These are phyloP conservation scores for Saccharomyces hybrid DNA, from an alignment of 1,139 yeast genomes.

Conservation along the genomic window DNA sequence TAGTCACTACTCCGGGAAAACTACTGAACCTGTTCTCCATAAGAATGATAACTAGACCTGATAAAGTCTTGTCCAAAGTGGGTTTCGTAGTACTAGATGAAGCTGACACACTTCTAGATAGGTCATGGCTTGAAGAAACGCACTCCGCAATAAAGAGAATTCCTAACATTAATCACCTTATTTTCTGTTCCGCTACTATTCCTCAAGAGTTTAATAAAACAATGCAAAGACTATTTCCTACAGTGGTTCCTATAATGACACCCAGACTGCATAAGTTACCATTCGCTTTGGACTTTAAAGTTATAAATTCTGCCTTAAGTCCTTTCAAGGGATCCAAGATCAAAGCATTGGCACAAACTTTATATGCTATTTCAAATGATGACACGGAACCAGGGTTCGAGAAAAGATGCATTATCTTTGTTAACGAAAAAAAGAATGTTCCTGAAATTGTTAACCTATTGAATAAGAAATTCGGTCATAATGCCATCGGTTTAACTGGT, in stretches of 20 bases:
- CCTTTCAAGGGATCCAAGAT: conserved; percentile 80
- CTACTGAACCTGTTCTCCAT: conserved; percentile 40
- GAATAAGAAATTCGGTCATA: conserved; percentile 47
- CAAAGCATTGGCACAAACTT: conserved; percentile 78
- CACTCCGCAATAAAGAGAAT: conserved; percentile 46
- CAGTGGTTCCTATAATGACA: conserved; percentile 60
- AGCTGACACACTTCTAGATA: conserved; percentile 88
- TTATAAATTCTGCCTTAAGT: conserved; percentile 63
- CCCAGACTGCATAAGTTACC: conserved; percentile 82
- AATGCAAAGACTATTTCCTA: conserved; percentile 55
- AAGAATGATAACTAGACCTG: conserved; percentile 41
- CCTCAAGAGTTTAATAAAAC: conserved; percentile 69
- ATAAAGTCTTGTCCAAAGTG: conserved; percentile 39
- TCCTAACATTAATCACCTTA: conserved; percentile 50
- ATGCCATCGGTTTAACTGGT: conserved; percentile 59
- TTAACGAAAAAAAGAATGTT: conserved; percentile 65
- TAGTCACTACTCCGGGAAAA: conserved; percentile 80
- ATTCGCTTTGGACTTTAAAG: conserved; percentile 57
- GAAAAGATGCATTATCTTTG: conserved; percentile 81
- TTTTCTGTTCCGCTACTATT: conserved; percentile 86
- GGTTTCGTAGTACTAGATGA: conserved; percentile 78
- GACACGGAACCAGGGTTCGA: conserved; percentile 70
- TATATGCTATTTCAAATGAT: conserved; percentile 78
- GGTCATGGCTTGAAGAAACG: conserved; percentile 69
- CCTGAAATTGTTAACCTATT: conserved; percentile 46